These are phyloP conservation scores for Xylaria longipes DNA, from an alignment of 495 filamentous ascomycete species.

Conservation along the genomic window DNA sequence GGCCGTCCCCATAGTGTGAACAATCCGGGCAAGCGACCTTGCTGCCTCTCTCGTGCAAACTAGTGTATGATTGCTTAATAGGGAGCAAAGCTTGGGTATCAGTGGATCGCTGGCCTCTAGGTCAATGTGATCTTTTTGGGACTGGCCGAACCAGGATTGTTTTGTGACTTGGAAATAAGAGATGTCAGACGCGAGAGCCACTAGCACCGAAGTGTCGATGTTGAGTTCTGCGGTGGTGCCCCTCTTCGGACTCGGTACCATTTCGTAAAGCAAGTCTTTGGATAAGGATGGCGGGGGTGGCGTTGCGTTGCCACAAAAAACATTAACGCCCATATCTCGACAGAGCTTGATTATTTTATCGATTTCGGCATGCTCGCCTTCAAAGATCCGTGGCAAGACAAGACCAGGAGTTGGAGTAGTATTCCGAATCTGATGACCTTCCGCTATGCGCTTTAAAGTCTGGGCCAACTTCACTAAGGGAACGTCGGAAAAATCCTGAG, in stretches of 20 bases:
- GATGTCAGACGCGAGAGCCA: conserved; percentile 52
- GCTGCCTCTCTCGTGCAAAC: conserved; percentile 47
- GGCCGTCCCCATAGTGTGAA: conserved; percentile 43
- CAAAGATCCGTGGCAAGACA: conserved; percentile 35
- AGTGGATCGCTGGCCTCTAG: conserved; percentile 42
- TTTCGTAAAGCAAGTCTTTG: conserved; percentile 50
- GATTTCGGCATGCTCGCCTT: conserved; percentile 33
- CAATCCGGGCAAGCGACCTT: conserved; percentile 46
- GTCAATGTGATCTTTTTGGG: conserved; percentile 41
- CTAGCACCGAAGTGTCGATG: conserved; percentile 50
- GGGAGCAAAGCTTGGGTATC: conserved; percentile 41
- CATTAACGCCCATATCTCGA: conserved; percentile 32
- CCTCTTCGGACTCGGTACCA: conserved; percentile 49
- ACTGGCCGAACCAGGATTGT: conserved; percentile 47
- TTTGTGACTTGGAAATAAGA: conserved; percentile 41
- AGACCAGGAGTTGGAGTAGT: conserved; percentile 31
- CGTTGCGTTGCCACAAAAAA: conserved; percentile 33
- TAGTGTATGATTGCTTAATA: conserved; percentile 40
- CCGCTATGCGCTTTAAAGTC: conserved; percentile 32
- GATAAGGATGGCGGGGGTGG: conserved; percentile 42
- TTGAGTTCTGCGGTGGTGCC: conserved; percentile 44
- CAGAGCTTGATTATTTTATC: conserved; percentile 36
- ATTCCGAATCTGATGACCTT: conserved; percentile 39
- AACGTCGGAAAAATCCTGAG: conserved; percentile 29
- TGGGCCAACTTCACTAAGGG: conserved; percentile 38